Conservation (phyloP, 495 filamentous ascomycete species). For the Podospora pseudopauciseta region DNA sequence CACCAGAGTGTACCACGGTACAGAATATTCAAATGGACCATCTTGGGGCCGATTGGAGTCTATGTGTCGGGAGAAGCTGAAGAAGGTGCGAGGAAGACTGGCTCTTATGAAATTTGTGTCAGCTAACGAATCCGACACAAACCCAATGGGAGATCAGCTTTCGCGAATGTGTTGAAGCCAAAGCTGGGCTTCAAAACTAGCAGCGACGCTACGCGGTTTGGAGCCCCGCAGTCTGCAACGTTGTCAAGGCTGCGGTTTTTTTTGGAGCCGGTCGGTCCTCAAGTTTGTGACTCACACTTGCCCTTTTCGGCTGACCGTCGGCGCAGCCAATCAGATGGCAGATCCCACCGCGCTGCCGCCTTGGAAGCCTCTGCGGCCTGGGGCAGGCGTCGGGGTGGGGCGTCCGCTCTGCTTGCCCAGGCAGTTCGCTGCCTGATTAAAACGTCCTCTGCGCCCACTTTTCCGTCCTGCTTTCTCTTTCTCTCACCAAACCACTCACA, state of each 20-base stretch:
- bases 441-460: conserved; percentile 27
- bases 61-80: not conserved
- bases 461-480: conserved; percentile 22
- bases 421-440: conserved; percentile 38
- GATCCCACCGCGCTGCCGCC: conserved; percentile 1
- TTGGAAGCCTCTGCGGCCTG: conserved; percentile 6
- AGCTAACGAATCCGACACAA: not conserved
- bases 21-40: conserved; percentile 3
- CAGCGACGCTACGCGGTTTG: not conserved
- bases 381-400: not conserved
- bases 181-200: not conserved
- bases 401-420: conserved; percentile 9
- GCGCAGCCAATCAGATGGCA: conserved; percentile 16
- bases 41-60: not conserved
- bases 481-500: conserved; percentile 23
- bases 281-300: conserved; percentile 32
- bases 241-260: conserved; percentile 12
- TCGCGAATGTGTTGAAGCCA: not conserved
- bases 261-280: conserved; percentile 5
- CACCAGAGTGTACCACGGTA: not conserved
- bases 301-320: conserved; percentile 29
- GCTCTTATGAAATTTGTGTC: not conserved
- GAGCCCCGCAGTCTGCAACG: conserved; percentile 4
- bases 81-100: not conserved
- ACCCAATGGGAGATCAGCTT: not conserved